Base-by-base conservation (phyloP, 305 asterid species). In the Fraxinus albicans region DNA sequence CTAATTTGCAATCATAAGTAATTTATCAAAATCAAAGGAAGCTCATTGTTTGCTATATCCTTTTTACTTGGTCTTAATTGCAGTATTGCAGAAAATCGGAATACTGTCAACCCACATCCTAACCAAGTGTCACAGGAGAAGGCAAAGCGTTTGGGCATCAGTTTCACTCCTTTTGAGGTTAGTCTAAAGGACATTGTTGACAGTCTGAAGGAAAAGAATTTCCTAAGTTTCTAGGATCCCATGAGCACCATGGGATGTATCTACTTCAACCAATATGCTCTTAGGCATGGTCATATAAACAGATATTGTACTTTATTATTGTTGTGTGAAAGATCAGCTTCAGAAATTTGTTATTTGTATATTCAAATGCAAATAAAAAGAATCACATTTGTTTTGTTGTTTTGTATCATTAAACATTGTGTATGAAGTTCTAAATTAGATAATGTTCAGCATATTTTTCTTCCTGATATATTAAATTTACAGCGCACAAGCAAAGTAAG, bases 161-260 rank as follows among this genome's bases (percentile, higher is more conserved):
- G n/a, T 12, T 90, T 87, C 85, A 87, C 77, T n/a, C 76, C 86
- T 36, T 21, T 87, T 12, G 89, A 90, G 83, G 89, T 77, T 80
- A 90, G 91, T 79, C 31, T 87, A 55, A 89, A 85, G 84, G 91
- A 90, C 50, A 82, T 50, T 10, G 53, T 90, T 77, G 88, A 90
- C 65, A 88, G 87, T 80, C 69, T 86, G 78, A 87, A 44, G 74
- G 83, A 83, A 33, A 90, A 80, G 73, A 86, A 72, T 36, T 85
- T 84, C 31, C 80, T 90, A 29, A 27, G 60, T 50, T 40, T 79
- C n/a, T 82, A 47, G 76, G 19, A 29, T 70, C 76, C 42, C 23
- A 70, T 4, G 12, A 31, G 35, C 76, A 10, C 36, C 74, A 9
- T 25, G 34, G 35, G 33, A 27, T 67, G 36, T 25, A 65, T 65